phyloP scores from a whole-genome alignment of 2,329 filamentous ascomycete species.

The Rutstroemia sp. region DNA sequence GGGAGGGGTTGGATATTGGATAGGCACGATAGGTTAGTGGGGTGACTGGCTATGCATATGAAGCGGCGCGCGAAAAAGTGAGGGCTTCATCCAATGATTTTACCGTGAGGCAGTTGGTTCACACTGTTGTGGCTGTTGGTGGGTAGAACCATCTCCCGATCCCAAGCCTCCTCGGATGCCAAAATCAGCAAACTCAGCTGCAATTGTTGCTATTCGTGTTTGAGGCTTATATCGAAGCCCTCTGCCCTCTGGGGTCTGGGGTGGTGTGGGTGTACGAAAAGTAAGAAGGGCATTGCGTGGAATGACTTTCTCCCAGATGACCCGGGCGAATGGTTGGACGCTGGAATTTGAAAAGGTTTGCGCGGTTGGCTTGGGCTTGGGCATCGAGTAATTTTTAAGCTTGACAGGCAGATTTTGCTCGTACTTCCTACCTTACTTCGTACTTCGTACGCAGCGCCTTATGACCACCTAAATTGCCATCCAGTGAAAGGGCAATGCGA shows the following conservation, averaged over 20 bases:
- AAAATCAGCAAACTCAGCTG: conserved; percentile 6
- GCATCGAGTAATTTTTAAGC: neutral
- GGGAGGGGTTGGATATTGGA: too few species aligned
- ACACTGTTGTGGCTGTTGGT: neutral
- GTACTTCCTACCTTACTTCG: neutral
- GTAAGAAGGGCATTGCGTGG: too few species aligned
- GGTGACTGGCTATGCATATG: conserved; percentile 6
- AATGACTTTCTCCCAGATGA: neutral
- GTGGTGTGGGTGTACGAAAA: too few species aligned
- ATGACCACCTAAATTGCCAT: neutral
- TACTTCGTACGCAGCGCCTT: too few species aligned
- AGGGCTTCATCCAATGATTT: conserved; percentile 1
- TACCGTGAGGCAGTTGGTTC: neutral
- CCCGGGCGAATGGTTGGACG: neutral
- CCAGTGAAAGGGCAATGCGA: neutral
- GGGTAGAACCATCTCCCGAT: neutral
- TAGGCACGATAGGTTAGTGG: neutral
- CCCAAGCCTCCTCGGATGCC: neutral
- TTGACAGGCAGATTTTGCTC: neutral
- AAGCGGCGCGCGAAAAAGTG: conserved; percentile 1
- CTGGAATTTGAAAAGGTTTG: neutral
- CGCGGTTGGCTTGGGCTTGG: neutral
- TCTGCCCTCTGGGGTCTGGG: neutral
- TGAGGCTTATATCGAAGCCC: conserved; percentile 10
- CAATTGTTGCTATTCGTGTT: conserved; percentile 12